phyloP scores from a whole-genome alignment of 2,329 filamentous ascomycete species.

The Metarhizium robertsii region DNA sequence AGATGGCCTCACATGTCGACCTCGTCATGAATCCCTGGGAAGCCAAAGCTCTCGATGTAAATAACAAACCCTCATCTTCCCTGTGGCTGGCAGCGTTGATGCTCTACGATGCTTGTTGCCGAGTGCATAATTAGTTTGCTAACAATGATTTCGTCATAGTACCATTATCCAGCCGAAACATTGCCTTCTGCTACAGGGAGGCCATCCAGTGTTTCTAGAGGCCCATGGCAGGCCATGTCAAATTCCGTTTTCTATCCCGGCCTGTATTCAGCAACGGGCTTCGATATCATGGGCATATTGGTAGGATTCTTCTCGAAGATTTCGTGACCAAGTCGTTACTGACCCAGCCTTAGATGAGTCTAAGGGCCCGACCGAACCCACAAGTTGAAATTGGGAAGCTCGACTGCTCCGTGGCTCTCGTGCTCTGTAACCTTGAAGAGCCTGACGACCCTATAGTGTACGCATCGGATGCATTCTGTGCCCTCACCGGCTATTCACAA shows the following conservation, averaged over 20 bases:
- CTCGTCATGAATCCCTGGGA: constrained; percentile 25
- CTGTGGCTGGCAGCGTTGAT: background rate
- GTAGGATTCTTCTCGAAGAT: constrained; percentile 24
- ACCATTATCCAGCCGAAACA: constrained; percentile 10
- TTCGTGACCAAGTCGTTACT: background rate
- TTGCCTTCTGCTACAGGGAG: constrained; percentile 1
- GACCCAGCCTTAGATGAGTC: constrained; percentile 35
- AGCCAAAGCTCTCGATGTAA: constrained; percentile 23
- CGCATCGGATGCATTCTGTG: constrained; percentile 69
- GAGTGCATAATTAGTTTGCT: background rate
- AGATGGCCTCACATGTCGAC: constrained; percentile 4
- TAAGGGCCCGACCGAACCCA: constrained; percentile 62
- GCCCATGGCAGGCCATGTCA: constrained; percentile 18
- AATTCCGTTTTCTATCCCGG: constrained; percentile 47
- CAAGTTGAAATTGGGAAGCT: constrained; percentile 72
- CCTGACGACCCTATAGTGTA: constrained; percentile 76
- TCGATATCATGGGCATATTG: constrained; percentile 46
- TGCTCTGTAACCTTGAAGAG: constrained; percentile 68
- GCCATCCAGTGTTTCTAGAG: background rate
- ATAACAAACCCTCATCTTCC: background rate
- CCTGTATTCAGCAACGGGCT: constrained; percentile 44
- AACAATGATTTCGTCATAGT: constrained; percentile 5
- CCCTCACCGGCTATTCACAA: constrained; percentile 68
- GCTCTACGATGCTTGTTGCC: background rate
- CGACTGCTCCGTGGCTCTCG: constrained; percentile 74